A percentile compares a stretch with the other conserved stretches of the same genome.
Conservation (phyloP, 331 rosid genomes). For the Pyrus hybrid region DNA sequence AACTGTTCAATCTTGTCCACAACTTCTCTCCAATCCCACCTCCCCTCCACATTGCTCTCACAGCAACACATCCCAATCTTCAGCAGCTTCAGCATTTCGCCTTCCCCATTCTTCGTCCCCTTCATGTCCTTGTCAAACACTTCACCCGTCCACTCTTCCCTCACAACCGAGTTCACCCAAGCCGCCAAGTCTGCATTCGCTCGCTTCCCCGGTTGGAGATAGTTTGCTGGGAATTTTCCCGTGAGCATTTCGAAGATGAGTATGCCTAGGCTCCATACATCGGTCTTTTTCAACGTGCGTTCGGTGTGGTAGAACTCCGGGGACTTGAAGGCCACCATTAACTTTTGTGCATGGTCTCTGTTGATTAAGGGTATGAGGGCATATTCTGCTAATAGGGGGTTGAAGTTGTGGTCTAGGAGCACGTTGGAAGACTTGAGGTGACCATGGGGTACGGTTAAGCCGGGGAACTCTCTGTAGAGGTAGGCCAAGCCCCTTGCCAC, state of each 20-base stretch:
- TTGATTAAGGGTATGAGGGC: conserved; percentile 37
- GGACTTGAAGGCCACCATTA: conserved; percentile 63
- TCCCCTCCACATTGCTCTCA: conserved; percentile 35
- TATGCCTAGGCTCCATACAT: conserved; percentile 78
- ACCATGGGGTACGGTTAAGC: conserved; percentile 46
- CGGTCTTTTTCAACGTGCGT: conserved; percentile 31
- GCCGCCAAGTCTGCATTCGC: conserved; percentile 46
- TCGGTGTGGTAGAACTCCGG: conserved; percentile 43
- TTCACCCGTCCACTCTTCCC: conserved; percentile 85
- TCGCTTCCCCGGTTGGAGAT: conserved; percentile 36
- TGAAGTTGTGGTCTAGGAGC: conserved; percentile 30
- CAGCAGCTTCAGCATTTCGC: conserved; percentile 64
- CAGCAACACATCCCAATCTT: conserved; percentile 71
- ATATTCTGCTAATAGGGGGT: conserved; percentile 47
- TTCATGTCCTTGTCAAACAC: conserved; percentile 52
- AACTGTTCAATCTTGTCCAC: conserved; percentile 56
- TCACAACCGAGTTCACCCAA: conserved; percentile 66
- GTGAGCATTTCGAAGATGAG: conserved; percentile 58
- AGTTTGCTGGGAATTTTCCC: conserved; percentile 57
- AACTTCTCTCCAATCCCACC: conserved; percentile 59
- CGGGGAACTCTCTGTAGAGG: conserved; percentile 42
- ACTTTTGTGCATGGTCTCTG: conserved; percentile 46
- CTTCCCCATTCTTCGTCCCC: conserved; percentile 35
- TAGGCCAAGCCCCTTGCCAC: conserved; percentile 49
- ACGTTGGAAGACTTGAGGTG: conserved; percentile 82